phyloP scores from a whole-genome alignment of 2,329 filamentous ascomycete genomes.

The Colletotrichum paranaense region DNA sequence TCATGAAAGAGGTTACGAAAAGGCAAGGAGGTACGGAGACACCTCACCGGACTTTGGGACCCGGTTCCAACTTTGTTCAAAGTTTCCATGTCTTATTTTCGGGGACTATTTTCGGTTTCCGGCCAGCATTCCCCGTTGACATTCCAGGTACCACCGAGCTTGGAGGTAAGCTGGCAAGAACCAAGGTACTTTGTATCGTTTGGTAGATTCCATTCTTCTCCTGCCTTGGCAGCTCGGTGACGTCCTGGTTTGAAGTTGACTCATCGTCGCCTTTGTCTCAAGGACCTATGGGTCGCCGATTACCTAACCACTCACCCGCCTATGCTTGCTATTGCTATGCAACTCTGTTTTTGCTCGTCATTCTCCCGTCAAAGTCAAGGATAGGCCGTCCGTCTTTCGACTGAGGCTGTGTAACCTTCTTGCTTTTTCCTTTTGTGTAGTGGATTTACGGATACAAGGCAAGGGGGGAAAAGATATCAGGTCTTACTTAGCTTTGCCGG shows the following conservation, averaged over 20 bases:
- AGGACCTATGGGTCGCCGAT: background rate
- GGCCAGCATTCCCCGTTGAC: slow-evolving; percentile 17
- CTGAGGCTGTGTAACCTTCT: background rate
- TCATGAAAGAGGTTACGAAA: background rate
- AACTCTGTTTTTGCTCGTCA: background rate
- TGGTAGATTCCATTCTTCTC: background rate
- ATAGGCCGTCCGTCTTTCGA: slow-evolving; percentile 7
- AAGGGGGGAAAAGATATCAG: background rate
- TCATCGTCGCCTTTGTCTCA: slow-evolving; percentile 8
- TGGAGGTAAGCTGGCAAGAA: background rate
- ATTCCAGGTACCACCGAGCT: background rate
- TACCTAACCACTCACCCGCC: too few relatives aligned
- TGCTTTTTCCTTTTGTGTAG: background rate
- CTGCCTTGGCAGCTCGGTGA: background rate
- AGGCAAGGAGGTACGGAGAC: background rate
- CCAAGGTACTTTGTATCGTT: background rate
- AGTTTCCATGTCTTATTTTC: background rate
- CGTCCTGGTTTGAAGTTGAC: slow-evolving; percentile 27
- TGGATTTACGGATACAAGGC: background rate
- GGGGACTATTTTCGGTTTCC: slow-evolving; percentile 4
- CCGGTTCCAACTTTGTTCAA: background rate
- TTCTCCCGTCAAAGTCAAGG: slow-evolving; percentile 7
- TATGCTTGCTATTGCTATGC: too few relatives aligned
- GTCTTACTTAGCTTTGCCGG: background rate
- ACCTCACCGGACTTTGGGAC: background rate